Base-by-base conservation (phyloP, 495 filamentous ascomycete species). In the Hapsidospora chrysogenum region DNA sequence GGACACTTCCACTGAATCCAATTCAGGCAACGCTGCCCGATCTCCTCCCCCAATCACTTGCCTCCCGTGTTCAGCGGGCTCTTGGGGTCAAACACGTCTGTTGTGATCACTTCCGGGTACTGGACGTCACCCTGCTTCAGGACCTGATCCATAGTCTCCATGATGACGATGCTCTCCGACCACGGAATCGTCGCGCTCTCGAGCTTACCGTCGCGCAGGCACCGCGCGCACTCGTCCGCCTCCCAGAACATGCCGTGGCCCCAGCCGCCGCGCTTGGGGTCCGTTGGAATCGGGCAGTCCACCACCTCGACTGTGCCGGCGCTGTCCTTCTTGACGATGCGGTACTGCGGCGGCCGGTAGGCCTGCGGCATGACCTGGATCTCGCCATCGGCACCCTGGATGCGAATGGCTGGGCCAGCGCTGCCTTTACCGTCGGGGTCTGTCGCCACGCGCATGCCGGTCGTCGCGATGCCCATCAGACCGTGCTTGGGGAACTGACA, bases 241-340 rank as follows among this genome's bases (percentile, higher is more conserved):
- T 94, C 85, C 79, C 78, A 95, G 59, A 80, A 87, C 83, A 92
- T 92, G 16, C 85, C 86, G 43, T 80, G 74, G 13, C 80, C 84
- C 33, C 22, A 36, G 46, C 66, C 64, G 33, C 56, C 42, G 22
- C 52, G 54, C 39, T 54, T 57, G 9, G 50, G 43, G 43, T 72
- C 66, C 35, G 50, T 54, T 15, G 79, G 77, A 43, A 85, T 75
- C 8, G 67, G 62, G 45, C 65, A 76, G 41, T 77, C 60, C 11
- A 77, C 62, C 35, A 73, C 66, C 45, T 75, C 64, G 3, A 72
- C 49, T 34, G 53, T 48, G 42, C 54, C 57, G 11, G 44, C 61
- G 28, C 51, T 53, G 32, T 54, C 60, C 44, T 52, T 58, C 46
- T 56, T 58, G 28, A 74, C 55, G 31, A 87, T 49, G 9, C 67